These are phyloP conservation scores for Cucurbita moschata DNA, from an alignment of 306 rosid genomes.

Conservation along the genomic window DNA sequence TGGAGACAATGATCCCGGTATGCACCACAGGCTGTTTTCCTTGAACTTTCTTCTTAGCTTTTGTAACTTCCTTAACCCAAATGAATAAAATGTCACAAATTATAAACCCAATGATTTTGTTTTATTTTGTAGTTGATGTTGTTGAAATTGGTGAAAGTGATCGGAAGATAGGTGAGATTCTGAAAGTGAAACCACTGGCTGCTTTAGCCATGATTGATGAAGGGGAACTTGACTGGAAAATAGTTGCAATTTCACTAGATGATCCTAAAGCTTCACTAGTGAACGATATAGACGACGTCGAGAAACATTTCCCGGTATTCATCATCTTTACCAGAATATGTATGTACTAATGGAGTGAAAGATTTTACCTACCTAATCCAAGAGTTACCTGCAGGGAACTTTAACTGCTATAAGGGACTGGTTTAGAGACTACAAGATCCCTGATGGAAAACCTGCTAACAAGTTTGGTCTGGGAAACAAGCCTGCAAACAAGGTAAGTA, in stretches of 20 bases:
- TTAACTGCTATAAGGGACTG: slow-evolving; percentile 83
- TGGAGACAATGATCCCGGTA: slow-evolving; percentile 94
- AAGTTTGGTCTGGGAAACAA: slow-evolving; percentile 85
- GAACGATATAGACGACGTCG: slow-evolving; percentile 70
- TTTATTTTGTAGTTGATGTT: slow-evolving; percentile 58
- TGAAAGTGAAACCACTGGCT: slow-evolving; percentile 80
- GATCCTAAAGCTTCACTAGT: slow-evolving; percentile 86
- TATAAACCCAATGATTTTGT: neutral
- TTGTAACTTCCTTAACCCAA: neutral
- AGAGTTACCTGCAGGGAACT: slow-evolving; percentile 50
- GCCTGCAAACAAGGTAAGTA: slow-evolving; percentile 63
- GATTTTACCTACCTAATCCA: slow-evolving; percentile 5
- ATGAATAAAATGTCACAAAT: neutral
- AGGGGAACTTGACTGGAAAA: slow-evolving; percentile 99
- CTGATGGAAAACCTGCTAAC: slow-evolving; percentile 97
- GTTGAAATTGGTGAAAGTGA: slow-evolving; percentile 69
- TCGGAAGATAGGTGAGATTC: slow-evolving; percentile 67
- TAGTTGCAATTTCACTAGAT: slow-evolving; percentile 82
- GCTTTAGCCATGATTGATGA: slow-evolving; percentile 98
- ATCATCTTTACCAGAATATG: neutral
- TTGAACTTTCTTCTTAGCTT: neutral
- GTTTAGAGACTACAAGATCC: slow-evolving; percentile 96
- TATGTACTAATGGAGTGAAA: neutral
- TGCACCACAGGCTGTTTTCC: neutral
- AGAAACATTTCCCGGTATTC: slow-evolving; percentile 89